A percentile compares a stretch with the other conserved stretches of the same genome.
These are phyloP conservation scores for Hyphochytrium catenoides DNA, from an alignment of 352 stramenopile species.

Conservation along the genomic window DNA sequence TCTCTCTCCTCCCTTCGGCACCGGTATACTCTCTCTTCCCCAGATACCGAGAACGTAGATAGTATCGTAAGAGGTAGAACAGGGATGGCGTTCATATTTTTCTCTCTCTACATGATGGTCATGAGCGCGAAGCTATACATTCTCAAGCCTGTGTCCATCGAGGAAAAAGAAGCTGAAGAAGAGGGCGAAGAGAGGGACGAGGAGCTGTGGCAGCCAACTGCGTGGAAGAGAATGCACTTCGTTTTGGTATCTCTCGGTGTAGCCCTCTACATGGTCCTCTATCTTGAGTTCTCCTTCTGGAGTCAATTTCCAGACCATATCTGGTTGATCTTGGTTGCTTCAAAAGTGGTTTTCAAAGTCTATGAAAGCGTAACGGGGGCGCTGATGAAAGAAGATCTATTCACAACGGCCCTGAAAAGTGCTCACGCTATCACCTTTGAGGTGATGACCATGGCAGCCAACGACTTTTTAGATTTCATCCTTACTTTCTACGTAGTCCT, in stretches of 20 bases:
- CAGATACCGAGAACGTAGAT: too few species aligned
- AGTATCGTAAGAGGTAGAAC: slow-evolving; percentile 38
- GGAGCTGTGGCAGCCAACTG: slow-evolving; percentile 60
- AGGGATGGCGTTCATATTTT: slow-evolving; percentile 73
- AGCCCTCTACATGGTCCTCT: slow-evolving; percentile 70
- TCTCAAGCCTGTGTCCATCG: slow-evolving; percentile 63
- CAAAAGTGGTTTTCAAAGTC: slow-evolving; percentile 64
- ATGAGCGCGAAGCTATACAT: slow-evolving; percentile 68
- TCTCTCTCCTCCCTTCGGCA: slow-evolving; percentile 13
- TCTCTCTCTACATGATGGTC: slow-evolving; percentile 63
- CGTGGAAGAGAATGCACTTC: slow-evolving; percentile 87
- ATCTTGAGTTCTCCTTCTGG: slow-evolving; percentile 92
- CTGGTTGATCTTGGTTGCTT: slow-evolving; percentile 82
- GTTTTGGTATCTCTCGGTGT: slow-evolving; percentile 76
- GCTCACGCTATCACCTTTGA: slow-evolving; percentile 63
- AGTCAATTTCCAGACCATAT: slow-evolving; percentile 77
- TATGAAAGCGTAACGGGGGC: slow-evolving; percentile 67
- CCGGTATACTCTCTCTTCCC: too few species aligned
- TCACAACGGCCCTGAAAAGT: slow-evolving; percentile 68
- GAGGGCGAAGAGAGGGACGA: slow-evolving; percentile 26
- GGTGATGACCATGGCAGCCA: slow-evolving; percentile 80
- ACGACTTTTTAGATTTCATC: slow-evolving; percentile 90
- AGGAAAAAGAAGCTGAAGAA: slow-evolving; percentile 62
- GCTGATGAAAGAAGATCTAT: slow-evolving; percentile 66
- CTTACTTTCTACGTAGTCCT: slow-evolving; percentile 82